Evolutionary conservation across 768 basidiomycete genomes (phyloP), one percentile per base, ranked within the genome.

Genomic region (Phaeotremella skinneri): DNA sequence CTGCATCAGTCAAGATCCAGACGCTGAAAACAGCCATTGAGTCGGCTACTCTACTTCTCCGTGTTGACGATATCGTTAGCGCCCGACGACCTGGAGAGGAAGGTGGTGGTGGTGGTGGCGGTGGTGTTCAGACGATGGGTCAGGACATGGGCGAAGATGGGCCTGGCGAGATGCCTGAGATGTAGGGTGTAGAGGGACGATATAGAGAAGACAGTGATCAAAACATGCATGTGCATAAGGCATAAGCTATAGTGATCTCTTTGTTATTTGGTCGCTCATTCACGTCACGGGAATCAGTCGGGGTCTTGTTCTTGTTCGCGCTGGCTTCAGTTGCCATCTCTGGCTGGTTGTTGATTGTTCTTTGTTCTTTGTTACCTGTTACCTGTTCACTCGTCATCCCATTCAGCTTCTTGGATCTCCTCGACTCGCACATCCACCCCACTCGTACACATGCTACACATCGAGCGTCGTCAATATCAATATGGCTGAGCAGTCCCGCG

Each of bases 1-100:
- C 89, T 32, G 92, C 94, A 3, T 91, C 90, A 65, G 94, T 99
- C 73, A 98, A 98, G 88, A 87, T 94, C 32, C 94, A 98, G 82
- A 97, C 87, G 7, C 80, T 94, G 73, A 97, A 98, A 83, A 99
- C 93, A 6, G 93, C 96, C 17, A 87, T 98, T 69, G 92, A 99
- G 86, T 90, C 90, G 51, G 88, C 93, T 0, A 88, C 91, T 9
- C 87, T 94, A 81, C 81, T 97, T 3, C 83, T 94, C 25, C 87
- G 91, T 26, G 91, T 96, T 1, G 93, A 96, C 73, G 91, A 96
- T 67, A 89, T 97, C 55, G 90, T 96, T 29, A 66, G 63, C 30
- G 75, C 75, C 17, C 43, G 70, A 50, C 58, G 73, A 62, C 70
- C 73, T 25, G 51, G 52, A 31, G 68, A 68, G 30, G 69, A 76